Evolutionary conservation across 176 grass and related monocot genomes (phyloP), one percentile per base, ranked within the genome.

Genomic region (Juncus inflexus): DNA sequence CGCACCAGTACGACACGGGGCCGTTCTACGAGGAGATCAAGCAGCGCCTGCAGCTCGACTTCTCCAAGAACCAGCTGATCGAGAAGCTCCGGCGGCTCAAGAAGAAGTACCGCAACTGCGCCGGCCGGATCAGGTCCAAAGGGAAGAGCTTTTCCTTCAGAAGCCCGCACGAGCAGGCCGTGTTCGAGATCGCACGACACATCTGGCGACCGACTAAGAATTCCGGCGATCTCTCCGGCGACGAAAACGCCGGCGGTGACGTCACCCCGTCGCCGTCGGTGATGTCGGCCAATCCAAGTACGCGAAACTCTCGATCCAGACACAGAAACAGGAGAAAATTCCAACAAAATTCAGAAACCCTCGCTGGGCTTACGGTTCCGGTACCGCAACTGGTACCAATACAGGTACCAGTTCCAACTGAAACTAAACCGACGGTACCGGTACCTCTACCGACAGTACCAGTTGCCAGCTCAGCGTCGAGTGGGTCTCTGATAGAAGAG

Each of bases 11-110:
- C 58, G 92, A 97, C 67, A 97, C 82, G 1, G 89, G 86, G 12
- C 92, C 92, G n/a, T 97, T 97, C 88, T 97, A 97, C 73, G 88
- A 97, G 81, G 87, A 91, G 77, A 97, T 97, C 79, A 80, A 81
- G 38, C 66, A 70, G 60, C 84, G 79, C 66, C 87, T 97, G 60
- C 66, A 89, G 42, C 83, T 88, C 3, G 88, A 81, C 3, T 97
- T 97, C 87, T 86, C 87, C 60, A 97, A 97, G 85, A 91, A 83
- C 83, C 92, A 97, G 82, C 84, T 97, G 42, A 84, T 91, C 7
- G 92, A 91, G 82, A 97, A 97, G 77, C 72, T 97, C 54, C 84
- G 92, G 66, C 79, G 92, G 49, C 85, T 97, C 50, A 97, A 97
- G 79, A 90, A 86, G 67, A 97, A 91, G 79, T 97, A 91, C 77